A percentile compares a stretch with the other conserved stretches of the same genome.
Conservation (phyloP, 2,329 filamentous ascomycete species). For the Exophiala spinifera region DNA sequence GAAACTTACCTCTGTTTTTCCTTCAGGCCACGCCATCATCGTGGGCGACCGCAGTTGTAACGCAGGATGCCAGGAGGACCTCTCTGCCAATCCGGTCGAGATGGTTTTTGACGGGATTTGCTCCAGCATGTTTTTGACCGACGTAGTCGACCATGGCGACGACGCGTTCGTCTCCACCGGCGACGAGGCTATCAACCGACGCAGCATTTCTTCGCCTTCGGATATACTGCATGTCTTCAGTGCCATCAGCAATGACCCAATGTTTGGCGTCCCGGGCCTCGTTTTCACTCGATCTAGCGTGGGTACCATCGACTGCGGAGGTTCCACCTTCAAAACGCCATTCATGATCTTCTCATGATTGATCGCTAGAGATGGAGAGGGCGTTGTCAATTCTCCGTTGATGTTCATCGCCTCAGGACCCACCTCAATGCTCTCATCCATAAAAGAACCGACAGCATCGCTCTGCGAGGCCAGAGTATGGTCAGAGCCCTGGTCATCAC, state of each 20-base stretch:
- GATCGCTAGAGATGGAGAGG: background rate
- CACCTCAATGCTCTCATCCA: background rate
- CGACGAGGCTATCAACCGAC: conserved; percentile 5
- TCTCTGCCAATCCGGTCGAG: conserved; percentile 4
- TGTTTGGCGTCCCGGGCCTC: background rate
- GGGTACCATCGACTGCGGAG: background rate
- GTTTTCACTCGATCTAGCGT: background rate
- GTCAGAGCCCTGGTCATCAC: conserved; percentile 10
- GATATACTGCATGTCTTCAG: conserved; percentile 1
- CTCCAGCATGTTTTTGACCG: conserved; percentile 1
- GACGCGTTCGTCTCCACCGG: background rate
- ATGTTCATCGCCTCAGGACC: background rate
- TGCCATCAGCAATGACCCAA: conserved; percentile 5
- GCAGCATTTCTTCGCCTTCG: conserved; percentile 16
- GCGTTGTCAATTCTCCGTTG: background rate
- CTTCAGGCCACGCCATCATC: background rate
- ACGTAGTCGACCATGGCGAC: background rate
- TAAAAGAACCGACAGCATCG: background rate
- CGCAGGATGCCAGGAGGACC: conserved; percentile 19
- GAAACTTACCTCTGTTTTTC: conserved; percentile 1
- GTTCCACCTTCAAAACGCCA: background rate
- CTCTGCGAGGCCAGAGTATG: conserved; percentile 3
- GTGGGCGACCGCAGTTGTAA: conserved; percentile 13
- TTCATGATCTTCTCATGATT: background rate
- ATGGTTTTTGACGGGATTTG: background rate